phyloP scores from a whole-genome alignment of 2,329 filamentous ascomycete species.

The Alternaria rosae region DNA sequence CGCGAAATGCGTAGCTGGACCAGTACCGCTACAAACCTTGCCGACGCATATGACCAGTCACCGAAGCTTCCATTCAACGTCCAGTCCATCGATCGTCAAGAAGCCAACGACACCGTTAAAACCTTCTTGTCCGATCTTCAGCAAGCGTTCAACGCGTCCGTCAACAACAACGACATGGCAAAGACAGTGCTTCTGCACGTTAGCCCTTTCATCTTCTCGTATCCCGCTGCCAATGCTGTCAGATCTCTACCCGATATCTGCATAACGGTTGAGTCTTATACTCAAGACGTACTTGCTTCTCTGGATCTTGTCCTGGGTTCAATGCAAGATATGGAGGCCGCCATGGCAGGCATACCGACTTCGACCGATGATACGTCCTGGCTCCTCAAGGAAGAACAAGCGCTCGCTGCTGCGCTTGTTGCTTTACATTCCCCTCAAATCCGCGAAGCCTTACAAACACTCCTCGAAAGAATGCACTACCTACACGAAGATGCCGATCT shows the following conservation, averaged over 20 bases:
- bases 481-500: conserved; percentile 53
- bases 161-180: conserved; percentile 33
- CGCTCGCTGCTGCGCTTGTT: conserved; percentile 56
- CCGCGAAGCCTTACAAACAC: conserved; percentile 52
- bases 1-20: conserved; percentile 37
- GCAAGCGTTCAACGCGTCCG: conserved; percentile 25
- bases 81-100: conserved; percentile 27
- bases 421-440: conserved; percentile 68
- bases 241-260: conserved; percentile 7
- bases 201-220: conserved; percentile 65
- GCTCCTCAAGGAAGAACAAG: conserved; percentile 61
- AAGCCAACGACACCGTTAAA: conserved; percentile 22
- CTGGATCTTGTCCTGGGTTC: conserved; percentile 80
- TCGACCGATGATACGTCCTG: conserved; percentile 70
- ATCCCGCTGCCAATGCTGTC: conserved; percentile 5
- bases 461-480: conserved; percentile 56
- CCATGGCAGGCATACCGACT: conserved; percentile 62
- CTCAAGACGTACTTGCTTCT: conserved; percentile 67
- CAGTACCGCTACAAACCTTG: conserved; percentile 22
- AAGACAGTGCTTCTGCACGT: conserved; percentile 65
- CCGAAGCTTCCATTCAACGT: conserved; percentile 39
- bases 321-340: conserved; percentile 73
- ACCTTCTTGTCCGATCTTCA: conserved; percentile 25
- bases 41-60: conserved; percentile 24
- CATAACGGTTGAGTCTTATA: conserved; percentile 55